These are phyloP conservation scores for Aspergillus indologenus DNA, from an alignment of 495 filamentous ascomycete genomes.

Conservation along the genomic window DNA sequence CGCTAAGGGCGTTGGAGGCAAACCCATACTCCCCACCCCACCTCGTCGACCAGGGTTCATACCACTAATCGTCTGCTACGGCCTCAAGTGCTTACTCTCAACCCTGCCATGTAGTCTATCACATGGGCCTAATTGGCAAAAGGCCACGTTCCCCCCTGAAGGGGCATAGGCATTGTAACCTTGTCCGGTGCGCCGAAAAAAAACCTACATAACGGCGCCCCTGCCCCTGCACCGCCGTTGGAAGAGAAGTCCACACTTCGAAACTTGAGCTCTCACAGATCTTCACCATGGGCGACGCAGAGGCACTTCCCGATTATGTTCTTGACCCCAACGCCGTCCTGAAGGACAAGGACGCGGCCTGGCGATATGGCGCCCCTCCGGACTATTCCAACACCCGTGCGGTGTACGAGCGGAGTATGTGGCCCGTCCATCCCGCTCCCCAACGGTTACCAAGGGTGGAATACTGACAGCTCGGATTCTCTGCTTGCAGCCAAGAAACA, in stretches of 20 bases:
- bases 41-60: not conserved
- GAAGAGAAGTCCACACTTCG: not conserved
- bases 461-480: conserved; percentile 1
- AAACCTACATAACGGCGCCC: not conserved
- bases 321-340: conserved; percentile 57
- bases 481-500: conserved; percentile 47
- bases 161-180: not conserved
- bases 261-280: not conserved
- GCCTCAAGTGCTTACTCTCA: not conserved
- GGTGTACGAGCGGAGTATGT: conserved; percentile 50
- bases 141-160: not conserved
- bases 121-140: not conserved
- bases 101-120: not conserved
- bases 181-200: not conserved
- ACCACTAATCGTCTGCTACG: not conserved
- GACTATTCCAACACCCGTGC: conserved; percentile 59
- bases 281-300: conserved; percentile 8
- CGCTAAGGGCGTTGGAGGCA: not conserved
- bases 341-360: conserved; percentile 48
- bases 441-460: no score
- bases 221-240: not conserved
- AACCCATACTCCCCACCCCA: not conserved
- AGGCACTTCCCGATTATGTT: conserved; percentile 55
- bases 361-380: conserved; percentile 57
- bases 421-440: not conserved